Percentiles rank a stretch among this genome's conserved stretches.
Evolutionary conservation across 1,139 yeast species (phyloP).

Genomic region (Yamadazyma triangularis): DNA sequence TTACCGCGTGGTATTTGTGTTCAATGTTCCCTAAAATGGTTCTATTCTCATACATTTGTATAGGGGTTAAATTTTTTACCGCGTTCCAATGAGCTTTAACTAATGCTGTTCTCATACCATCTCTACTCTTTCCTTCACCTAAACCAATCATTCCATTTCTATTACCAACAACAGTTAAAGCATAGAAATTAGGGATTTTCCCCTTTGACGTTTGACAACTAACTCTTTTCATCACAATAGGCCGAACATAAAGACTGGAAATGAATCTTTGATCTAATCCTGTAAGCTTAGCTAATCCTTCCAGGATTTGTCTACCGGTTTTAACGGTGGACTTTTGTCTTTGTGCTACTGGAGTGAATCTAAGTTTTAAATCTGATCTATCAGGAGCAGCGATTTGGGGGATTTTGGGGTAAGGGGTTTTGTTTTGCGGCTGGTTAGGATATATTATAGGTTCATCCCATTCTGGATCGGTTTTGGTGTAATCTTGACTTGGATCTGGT

Average conservation of each 20-base stretch:
- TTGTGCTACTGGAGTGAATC: conserved; percentile 24
- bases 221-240: conserved; percentile 72
- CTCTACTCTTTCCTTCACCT: conserved; percentile 91
- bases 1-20: conserved; percentile 83
- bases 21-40: conserved; percentile 85
- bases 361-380: conserved; percentile 35
- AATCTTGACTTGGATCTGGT: conserved; percentile 26
- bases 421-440: conserved; percentile 39
- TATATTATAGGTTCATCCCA: conserved; percentile 46
- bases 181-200: conserved; percentile 79
- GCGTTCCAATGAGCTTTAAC: conserved; percentile 94
- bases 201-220: conserved; percentile 94
- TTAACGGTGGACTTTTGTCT: conserved; percentile 15
- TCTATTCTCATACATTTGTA: conserved; percentile 87
- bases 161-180: conserved; percentile 89
- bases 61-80: conserved; percentile 72
- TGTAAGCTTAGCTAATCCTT: conserved; percentile 61
- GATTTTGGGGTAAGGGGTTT: conserved; percentile 40
- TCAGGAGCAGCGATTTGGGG: conserved; percentile 41
- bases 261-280: conserved; percentile 71
- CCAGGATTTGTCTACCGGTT: conserved; percentile 36
- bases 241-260: conserved; percentile 59
- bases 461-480: conserved; percentile 33
- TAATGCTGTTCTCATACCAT: conserved; percentile 72
- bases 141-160: conserved; percentile 89